Base-by-base conservation (phyloP, 169 alveolate species). In the Plasmodium adleri region DNA sequence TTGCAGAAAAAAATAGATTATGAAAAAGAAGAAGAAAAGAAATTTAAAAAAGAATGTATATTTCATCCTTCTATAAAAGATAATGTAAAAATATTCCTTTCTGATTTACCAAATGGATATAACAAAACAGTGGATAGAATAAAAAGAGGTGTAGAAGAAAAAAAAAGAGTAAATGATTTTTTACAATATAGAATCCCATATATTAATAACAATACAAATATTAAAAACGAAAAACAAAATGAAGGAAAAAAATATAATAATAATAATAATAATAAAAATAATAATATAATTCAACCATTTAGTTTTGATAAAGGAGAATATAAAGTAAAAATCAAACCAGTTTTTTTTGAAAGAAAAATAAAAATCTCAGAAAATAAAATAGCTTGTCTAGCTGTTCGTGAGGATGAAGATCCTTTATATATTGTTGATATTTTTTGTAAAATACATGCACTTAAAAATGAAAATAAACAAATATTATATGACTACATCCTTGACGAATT, bases 61-160 rank as follows among this genome's bases (percentile, higher is more conserved):
- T 80, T 80, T 39, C 71, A 71, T 26, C 90, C 90, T 9, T 10
- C 32, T 9, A 80, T 80, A 80, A 80, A 80, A 1, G 63, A 80
- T 13, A 80, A 80, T 60, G 90, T 67, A 28, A 80, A 80, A 62
- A 32, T 80, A 67, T 80, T 12, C 50, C 39, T 80, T 50, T 67
- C 80, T 39, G 83, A 80, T n/a, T 59, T 54, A 7, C 90, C 90
- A 39, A 39, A 26, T 7, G 90, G 90, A 54, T 80, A 80, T 72
- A 56, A 60, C 47, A 80, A 80, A 26, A 80, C 90, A 20, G 90
- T 80, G 17, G 63, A 62, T 10, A 66, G 90, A 43, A 80, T 80
- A 24, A 80, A 80, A 80, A 67, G 50, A 62, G 90, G 90, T 12
- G 80, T 80, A n/a, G 90, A 80, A 72, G 90, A 80, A 56, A 67